A percentile compares a stretch with the other conserved stretches of the same genome.
Conservation (phyloP, 148 eudicot species). For the Simmondsia chinensis region DNA sequence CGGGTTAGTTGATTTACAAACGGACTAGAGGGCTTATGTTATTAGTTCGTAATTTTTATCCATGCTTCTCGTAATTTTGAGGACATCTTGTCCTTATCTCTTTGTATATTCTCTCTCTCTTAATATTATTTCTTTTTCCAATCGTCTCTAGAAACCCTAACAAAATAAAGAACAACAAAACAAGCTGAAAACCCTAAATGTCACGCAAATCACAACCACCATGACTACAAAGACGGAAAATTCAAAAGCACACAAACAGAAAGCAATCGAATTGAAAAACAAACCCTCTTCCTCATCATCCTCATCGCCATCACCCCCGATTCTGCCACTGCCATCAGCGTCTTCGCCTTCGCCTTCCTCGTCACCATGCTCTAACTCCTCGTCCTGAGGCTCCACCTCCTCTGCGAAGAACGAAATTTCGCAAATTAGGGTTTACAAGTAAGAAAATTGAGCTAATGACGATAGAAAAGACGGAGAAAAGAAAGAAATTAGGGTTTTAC, state of each 20-base stretch:
- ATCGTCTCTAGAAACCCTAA: background rate
- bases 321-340: conserved; percentile 36
- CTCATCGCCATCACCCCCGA: conserved; percentile 71
- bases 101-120: too few species aligned
- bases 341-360: conserved; percentile 35
- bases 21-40: too few species aligned
- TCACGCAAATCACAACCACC: background rate
- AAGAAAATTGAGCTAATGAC: background rate
- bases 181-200: conserved; percentile 7
- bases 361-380: conserved; percentile 61
- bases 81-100: too few species aligned
- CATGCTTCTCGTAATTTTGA: too few species aligned
- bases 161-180: background rate
- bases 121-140: too few species aligned
- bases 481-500: conserved; percentile 11
- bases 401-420: conserved; percentile 27
- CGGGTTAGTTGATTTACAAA: too few species aligned
- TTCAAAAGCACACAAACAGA: background rate
- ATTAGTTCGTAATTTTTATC: too few species aligned
- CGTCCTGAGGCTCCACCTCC: conserved; percentile 56
- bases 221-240: background rate
- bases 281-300: conserved; percentile 57
- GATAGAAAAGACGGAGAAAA: background rate
- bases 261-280: background rate
- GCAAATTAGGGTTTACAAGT: conserved; percentile 11